Percentiles rank a stretch among this genome's conserved stretches.
Evolutionary conservation across 129 eudicot genomes (phyloP).

Genomic region (Sambucus nigra): DNA sequence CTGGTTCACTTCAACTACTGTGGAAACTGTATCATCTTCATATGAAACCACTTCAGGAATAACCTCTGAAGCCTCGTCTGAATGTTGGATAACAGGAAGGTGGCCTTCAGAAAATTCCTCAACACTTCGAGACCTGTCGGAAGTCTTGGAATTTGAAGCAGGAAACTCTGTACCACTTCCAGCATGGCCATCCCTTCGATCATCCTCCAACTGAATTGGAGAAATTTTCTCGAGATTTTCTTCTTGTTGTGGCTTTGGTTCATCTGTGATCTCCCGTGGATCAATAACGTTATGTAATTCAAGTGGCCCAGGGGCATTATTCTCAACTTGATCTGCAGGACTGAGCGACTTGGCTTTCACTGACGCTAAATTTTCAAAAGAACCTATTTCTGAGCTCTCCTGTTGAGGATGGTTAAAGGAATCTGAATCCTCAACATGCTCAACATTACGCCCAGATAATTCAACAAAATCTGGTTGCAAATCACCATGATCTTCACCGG

Average conservation of each 20-base stretch:
- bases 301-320: conserved; percentile 6
- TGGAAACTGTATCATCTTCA: conserved; percentile 23
- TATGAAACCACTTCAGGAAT: conserved; percentile 27
- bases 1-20: conserved; percentile 23
- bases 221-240: conserved; percentile 26
- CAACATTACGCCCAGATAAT: conserved; percentile 18
- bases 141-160: conserved; percentile 14
- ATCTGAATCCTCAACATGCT: conserved; percentile 21
- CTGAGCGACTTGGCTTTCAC: conserved; percentile 19
- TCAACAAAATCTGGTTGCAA: conserved; percentile 22
- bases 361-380: conserved; percentile 12
- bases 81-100: conserved; percentile 14
- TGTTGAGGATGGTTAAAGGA: conserved; percentile 9
- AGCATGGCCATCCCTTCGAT: conserved; percentile 11
- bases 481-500: conserved; percentile 28
- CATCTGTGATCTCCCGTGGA: conserved; percentile 22
- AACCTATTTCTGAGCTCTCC: conserved; percentile 20
- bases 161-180: conserved; percentile 22
- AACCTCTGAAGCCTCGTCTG: conserved; percentile 22
- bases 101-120: conserved; percentile 20
- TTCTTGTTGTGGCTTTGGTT: conserved; percentile 25
- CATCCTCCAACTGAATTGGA: conserved; percentile 23
- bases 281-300: conserved; percentile 10
- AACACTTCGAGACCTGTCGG: conserved; percentile 24
- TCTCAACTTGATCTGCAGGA: conserved; percentile 26